phyloP scores from a whole-genome alignment of 116 monocot species.

The Iris pallida region DNA sequence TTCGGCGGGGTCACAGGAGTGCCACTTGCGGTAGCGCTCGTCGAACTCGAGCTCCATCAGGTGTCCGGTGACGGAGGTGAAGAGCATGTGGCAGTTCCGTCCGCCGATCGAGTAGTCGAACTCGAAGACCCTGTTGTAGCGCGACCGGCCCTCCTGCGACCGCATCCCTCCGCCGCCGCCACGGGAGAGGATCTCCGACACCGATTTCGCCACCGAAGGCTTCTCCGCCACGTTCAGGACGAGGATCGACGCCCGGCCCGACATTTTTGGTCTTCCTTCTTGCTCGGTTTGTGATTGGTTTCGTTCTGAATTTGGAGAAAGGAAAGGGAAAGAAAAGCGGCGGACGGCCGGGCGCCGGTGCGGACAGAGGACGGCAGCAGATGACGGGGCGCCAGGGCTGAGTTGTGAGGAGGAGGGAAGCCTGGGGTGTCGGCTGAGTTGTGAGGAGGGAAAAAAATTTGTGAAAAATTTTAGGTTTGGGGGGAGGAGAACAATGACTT shows the following conservation, averaged over 20 bases:
- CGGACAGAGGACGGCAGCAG: too few species aligned
- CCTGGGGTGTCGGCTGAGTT: too few species aligned
- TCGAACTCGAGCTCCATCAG: slow-evolving; percentile 98
- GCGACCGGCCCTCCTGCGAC: slow-evolving; percentile 47
- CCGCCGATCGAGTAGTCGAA: slow-evolving; percentile 49
- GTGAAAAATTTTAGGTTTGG: too few species aligned
- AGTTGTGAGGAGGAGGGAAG: too few species aligned
- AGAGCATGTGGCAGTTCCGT: slow-evolving; percentile 47
- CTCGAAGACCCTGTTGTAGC: slow-evolving; percentile 66
- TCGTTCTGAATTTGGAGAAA: too few species aligned
- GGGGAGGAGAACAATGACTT: too few species aligned
- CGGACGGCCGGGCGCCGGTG: too few species aligned
- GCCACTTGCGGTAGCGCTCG: slow-evolving; percentile 78
- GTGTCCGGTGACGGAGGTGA: slow-evolving; percentile 77
- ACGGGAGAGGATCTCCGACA: slow-evolving; percentile 61
- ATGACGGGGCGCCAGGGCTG: too few species aligned
- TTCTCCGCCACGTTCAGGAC: slow-evolving; percentile 81
- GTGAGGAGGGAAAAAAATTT: too few species aligned
- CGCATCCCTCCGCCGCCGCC: slow-evolving; percentile 27
- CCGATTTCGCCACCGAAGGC: slow-evolving; percentile 70
- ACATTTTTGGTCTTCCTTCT: not conserved
- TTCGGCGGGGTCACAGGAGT: slow-evolving; percentile 85
- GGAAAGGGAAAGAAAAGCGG: too few species aligned
- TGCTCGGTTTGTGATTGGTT: too few species aligned
- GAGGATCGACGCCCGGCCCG: slow-evolving; percentile 18